These are phyloP conservation scores for Globisporangium cederbergense DNA, from an alignment of 352 stramenopile genomes.

Conservation along the genomic window DNA sequence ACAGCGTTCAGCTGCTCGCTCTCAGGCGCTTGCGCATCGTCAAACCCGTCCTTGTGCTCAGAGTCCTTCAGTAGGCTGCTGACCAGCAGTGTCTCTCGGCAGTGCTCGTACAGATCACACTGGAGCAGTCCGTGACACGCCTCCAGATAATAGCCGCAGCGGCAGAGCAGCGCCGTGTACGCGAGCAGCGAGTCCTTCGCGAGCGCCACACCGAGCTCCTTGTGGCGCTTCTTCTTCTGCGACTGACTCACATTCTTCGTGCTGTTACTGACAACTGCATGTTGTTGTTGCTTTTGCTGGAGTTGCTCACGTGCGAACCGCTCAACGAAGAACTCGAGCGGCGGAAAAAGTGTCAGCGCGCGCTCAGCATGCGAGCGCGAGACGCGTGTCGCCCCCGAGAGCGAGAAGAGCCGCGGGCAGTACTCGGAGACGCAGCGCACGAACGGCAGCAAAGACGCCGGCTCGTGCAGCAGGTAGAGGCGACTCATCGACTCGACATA, in stretches of 20 bases:
- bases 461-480: conserved; percentile 74
- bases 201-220: conserved; percentile 11
- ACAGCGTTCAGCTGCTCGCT: conserved; percentile 10
- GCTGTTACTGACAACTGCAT: background rate
- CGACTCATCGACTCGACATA: conserved; percentile 83
- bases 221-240: conserved; percentile 8
- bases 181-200: conserved; percentile 43
- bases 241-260: background rate
- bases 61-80: conserved; percentile 1
- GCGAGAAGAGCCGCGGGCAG: conserved; percentile 63
- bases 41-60: background rate
- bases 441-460: conserved; percentile 50
- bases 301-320: conserved; percentile 21
- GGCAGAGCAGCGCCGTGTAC: conserved; percentile 55
- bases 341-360: conserved; percentile 59
- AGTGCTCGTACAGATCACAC: conserved; percentile 62
- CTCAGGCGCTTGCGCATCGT: conserved; percentile 12
- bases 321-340: conserved; percentile 40
- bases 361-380: conserved; percentile 64
- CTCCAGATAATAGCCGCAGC: conserved; percentile 51
- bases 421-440: conserved; percentile 53
- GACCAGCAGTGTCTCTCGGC: conserved; percentile 37
- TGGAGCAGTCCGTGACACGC: conserved; percentile 54
- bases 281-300: conserved; percentile 10
- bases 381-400: conserved; percentile 38